A percentile compares a stretch with the other conserved stretches of the same genome.
Conservation (phyloP, 208 protist species). For the Naegleria lovaniensis region DNA sequence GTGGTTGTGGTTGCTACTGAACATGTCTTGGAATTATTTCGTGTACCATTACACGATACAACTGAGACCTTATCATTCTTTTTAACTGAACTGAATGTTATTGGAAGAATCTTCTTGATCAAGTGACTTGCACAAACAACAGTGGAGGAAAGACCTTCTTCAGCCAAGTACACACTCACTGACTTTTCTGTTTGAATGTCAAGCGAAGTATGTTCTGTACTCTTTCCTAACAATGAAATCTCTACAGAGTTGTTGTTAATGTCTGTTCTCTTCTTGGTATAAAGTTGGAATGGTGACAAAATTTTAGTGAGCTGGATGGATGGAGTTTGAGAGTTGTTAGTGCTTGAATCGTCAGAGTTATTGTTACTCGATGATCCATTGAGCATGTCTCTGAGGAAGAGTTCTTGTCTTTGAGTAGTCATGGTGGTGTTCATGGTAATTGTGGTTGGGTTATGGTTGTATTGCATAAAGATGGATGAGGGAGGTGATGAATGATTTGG, state of each 20-base stretch:
- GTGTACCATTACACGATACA: not conserved
- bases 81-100: not conserved
- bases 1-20: not conserved
- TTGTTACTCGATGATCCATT: not conserved
- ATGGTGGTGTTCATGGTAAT: not conserved
- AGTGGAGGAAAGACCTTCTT: not conserved
- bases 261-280: not conserved
- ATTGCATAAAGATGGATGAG: not conserved
- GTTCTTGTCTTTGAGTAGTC: not conserved
- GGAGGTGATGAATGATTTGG: not conserved
- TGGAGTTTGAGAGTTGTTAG: too few relatives aligned
- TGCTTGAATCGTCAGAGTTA: not conserved
- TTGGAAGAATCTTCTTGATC: not conserved
- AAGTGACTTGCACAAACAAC: not conserved
- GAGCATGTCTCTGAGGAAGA: not conserved
- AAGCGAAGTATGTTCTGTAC: not conserved
- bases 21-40: not conserved
- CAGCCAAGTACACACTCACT: not conserved
- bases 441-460: too few relatives aligned
- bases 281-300: not conserved
- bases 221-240: not conserved
- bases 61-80: not conserved
- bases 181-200: not conserved
- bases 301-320: not conserved
- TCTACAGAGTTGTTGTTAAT: not conserved